Evolutionary conservation across 1,284 basidiomycete species (phyloP), one percentile per base, ranked within the genome.

Genomic region (Papiliotrema nemorosa): DNA sequence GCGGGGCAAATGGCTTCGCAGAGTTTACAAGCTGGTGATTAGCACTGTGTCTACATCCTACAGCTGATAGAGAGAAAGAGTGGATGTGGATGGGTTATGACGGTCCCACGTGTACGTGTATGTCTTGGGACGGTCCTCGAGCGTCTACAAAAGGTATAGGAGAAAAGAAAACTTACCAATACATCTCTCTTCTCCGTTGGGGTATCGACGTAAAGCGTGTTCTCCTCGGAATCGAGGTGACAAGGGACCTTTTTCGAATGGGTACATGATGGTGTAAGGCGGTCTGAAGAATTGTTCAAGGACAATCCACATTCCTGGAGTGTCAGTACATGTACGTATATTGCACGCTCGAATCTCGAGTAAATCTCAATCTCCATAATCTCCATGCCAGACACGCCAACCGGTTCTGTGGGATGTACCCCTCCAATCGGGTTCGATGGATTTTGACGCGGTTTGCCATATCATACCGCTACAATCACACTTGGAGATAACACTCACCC

Each of bases 1-100:
- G 96, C 96, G 38, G 96, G 94, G 76, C 94, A 99, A 66, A 99
- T 98, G 40, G 96, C 94, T 76, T 99, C 96, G 72, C 96, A 99
- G 24, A 99, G 84, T 77, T 98, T 98, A 80, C 96, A 99, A 35
- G 96, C 93, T 93, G 58, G 34, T 20, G 27, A 35, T 46, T 22
- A 49, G 37, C n/a, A 37, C 14, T 37, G 31, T 21, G n/a, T n/a
- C n/a, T n/a, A n/a, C n/a, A n/a, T n/a, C n/a, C n/a, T n/a, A n/a
- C 16, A 33, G 31, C 10, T 33, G 9, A 35, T 25, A 25, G 25
- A 29, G 44, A 45, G 40, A 25, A 22, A 16, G 14, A 25, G 12
- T 13, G 40, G 20, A 25, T 22, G 25, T 6, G 40, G 22, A 27
- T 7, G 20, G 25, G 40, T 13, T 6, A 25, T 13, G 40, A 42